A percentile compares a stretch with the other conserved stretches of the same genome.
Conservation (phyloP, 306 rosid species). For the Hippophae gyantsensis region DNA sequence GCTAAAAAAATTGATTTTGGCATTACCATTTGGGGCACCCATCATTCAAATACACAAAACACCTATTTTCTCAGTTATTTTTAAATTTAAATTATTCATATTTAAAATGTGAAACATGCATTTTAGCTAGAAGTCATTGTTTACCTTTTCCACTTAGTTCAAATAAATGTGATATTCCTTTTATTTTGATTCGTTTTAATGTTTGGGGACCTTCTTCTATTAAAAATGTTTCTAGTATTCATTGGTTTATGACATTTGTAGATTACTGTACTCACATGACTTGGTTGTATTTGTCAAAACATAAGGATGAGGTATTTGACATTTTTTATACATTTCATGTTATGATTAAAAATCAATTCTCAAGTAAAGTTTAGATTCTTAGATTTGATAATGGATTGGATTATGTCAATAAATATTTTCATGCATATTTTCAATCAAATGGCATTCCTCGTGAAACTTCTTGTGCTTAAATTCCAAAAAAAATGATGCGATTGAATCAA, state of each 20-base stretch:
- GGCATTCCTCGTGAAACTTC: background rate
- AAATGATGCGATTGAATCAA: background rate
- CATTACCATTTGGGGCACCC: no score
- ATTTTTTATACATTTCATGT: no score
- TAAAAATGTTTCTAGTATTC: background rate
- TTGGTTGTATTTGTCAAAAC: background rate
- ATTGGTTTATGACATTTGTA: slow-evolving; percentile 6
- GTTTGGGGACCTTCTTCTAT: slow-evolving; percentile 1
- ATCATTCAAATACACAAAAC: no score
- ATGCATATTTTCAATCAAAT: background rate
- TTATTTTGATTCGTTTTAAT: slow-evolving; percentile 1
- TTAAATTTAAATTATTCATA: no score
- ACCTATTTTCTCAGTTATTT: no score
- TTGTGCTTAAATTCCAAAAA: no score
- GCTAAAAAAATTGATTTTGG: no score
- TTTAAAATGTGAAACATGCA: background rate
- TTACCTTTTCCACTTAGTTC: background rate
- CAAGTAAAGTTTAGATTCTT: no score
- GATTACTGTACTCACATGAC: background rate
- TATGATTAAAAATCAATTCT: no score
- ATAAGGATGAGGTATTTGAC: no score
- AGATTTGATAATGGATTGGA: background rate
- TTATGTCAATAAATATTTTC: background rate
- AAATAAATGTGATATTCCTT: background rate
- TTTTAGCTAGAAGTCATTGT: slow-evolving; percentile 1